These are phyloP conservation scores for Lentinula edodes DNA, from an alignment of 768 basidiomycete species.

Conservation along the genomic window DNA sequence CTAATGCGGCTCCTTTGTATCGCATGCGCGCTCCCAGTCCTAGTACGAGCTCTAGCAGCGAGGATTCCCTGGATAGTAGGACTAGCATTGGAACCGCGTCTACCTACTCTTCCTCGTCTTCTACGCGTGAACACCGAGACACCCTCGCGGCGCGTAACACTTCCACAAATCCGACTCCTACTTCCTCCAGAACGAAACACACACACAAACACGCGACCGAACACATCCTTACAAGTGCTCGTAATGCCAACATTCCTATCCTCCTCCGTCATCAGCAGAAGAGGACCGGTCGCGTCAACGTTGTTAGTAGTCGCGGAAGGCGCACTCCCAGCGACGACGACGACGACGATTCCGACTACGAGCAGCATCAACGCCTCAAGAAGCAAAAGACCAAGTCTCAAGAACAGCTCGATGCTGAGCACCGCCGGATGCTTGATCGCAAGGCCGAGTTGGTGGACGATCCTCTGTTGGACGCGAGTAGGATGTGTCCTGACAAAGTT, in stretches of 20 bases:
- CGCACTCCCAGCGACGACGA: not conserved
- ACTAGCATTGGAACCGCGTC: not conserved
- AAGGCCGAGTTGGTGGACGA: not conserved
- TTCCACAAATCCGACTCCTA: not conserved
- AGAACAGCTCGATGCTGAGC: constrained; percentile 1
- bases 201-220: not conserved
- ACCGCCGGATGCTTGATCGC: not conserved
- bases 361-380: not conserved
- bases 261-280: not conserved
- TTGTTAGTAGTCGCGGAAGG: not conserved
- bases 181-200: not conserved
- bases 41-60: not conserved
- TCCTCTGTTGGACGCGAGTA: not conserved
- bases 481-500: not conserved
- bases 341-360: not conserved
- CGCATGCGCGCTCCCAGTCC: not conserved
- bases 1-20: not conserved
- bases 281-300: not conserved
- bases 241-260: not conserved
- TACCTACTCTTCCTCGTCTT: not conserved
- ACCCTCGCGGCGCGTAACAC: not conserved
- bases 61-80: not conserved
- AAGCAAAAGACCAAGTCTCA: not conserved
- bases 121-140: not conserved
- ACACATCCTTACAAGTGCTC: not conserved